Base-by-base conservation (phyloP, 2,329 filamentous ascomycete genomes). In the Botrytis fabae region DNA sequence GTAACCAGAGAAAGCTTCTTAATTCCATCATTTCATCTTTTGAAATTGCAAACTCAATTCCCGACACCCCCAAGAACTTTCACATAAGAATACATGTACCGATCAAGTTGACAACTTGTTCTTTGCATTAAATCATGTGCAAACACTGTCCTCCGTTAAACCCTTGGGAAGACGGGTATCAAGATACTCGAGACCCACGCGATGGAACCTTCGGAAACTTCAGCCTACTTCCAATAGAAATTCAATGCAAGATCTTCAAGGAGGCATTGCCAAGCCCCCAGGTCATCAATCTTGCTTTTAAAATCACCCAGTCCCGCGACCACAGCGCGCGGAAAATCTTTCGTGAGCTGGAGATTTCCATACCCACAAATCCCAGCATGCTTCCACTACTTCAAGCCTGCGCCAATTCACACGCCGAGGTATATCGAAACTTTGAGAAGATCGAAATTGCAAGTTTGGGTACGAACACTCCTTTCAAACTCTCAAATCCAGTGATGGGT, bases 371-470 rank as follows among this genome's bases (percentile, higher is more conserved):
- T 18, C 10, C 16, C 1, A 40, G 2, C 22, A 51, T 51, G 32
- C 46, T 66, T 12, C 44, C 32, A 40, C 38, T 66, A n/a, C 63
- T 66, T 2, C 14, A 66, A 66, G 42, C 32, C 14, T 40, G 44
- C 16, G 14, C 16, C 2, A 25, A 2, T 28, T 66, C 32, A 5
- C 32, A 22, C 6, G 25, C 25, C 0, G 63, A 66, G 14, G 32
- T 66, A 38, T 51, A n/a, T 25, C 44, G 32, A 38, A 35, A 51
- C 7, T 18, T 51, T 28, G 1, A 40, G 4, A 18, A 51, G 8
- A n/a, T 51, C 14, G 1, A 28, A 25, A 4, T 40, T 6, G 1
- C 4, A 9, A 2, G 1, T 2, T 1, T 51, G 22, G 32, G 22
- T 12, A 66, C 44, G 3, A 25, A 40, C 2, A 14, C 4, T 16